A percentile compares a stretch with the other conserved stretches of the same genome.
phyloP scores from a whole-genome alignment of 1,284 basidiomycete species.

The Taiwanofungus camphoratus region DNA sequence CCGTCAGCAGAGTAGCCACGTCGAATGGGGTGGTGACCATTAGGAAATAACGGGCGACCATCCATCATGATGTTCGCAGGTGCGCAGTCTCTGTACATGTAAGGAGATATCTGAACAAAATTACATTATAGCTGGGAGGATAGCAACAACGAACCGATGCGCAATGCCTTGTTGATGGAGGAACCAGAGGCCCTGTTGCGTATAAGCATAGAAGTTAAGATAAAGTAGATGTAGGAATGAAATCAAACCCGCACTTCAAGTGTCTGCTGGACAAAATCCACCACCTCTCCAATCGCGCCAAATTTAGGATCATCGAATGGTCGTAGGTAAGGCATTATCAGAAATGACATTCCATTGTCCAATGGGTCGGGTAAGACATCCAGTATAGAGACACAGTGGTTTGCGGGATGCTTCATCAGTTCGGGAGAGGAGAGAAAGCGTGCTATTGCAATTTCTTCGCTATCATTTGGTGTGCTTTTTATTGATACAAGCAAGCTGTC shows the following conservation, averaged over 20 bases:
- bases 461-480: conserved; percentile 12
- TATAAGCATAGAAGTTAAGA: background rate
- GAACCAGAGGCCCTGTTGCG: conserved; percentile 20
- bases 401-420: conserved; percentile 2
- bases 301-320: conserved; percentile 20
- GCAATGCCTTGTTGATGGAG: conserved; percentile 23
- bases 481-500: conserved; percentile 18
- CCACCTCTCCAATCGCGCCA: conserved; percentile 18
- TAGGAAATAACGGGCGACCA: conserved; percentile 19
- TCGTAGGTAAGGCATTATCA: conserved; percentile 24
- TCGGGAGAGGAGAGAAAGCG: conserved; percentile 8
- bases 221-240: background rate
- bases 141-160: conserved; percentile 21
- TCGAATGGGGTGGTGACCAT: conserved; percentile 21
- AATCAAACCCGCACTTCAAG: conserved; percentile 18
- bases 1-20: conserved; percentile 9
- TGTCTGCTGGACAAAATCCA: conserved; percentile 22
- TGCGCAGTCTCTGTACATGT: conserved; percentile 19
- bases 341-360: conserved; percentile 7
- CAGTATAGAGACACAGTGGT: conserved; percentile 16
- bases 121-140: background rate
- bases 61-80: conserved; percentile 28
- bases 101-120: background rate
- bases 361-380: conserved; percentile 15
- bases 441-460: conserved; percentile 10